Percentiles rank a stretch among this genome's conserved stretches.
Conservation (phyloP, 2,329 filamentous ascomycete genomes). For the Amauroascus niger region DNA sequence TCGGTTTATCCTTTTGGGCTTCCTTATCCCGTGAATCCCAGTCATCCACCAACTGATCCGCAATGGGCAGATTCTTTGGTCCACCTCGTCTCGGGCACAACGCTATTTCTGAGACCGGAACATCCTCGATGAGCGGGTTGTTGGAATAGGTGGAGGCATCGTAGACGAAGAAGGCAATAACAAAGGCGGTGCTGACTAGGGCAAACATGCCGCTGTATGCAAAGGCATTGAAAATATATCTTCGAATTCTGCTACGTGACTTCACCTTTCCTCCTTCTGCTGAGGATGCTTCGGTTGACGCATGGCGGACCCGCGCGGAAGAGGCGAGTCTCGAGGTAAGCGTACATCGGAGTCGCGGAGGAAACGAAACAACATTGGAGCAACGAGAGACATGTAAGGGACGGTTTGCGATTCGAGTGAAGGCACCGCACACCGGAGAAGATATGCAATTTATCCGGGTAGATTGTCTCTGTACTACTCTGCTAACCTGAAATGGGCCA, state of each 20-base stretch:
- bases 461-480: background rate
- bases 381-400: background rate
- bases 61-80: slow-evolving; percentile 89
- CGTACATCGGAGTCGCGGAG: background rate
- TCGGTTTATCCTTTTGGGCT: slow-evolving; percentile 74
- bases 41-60: slow-evolving; percentile 79
- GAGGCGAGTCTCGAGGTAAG: background rate
- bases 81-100: slow-evolving; percentile 73
- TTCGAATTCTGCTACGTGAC: slow-evolving; percentile 19
- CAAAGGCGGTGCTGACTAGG: slow-evolving; percentile 55
- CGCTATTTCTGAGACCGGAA: slow-evolving; percentile 75
- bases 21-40: slow-evolving; percentile 64
- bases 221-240: slow-evolving; percentile 58
- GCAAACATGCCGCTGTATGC: slow-evolving; percentile 67
- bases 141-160: slow-evolving; percentile 86
- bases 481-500: background rate
- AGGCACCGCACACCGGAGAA: background rate
- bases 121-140: slow-evolving; percentile 55
- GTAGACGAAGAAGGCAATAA: slow-evolving; percentile 84
- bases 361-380: background rate
- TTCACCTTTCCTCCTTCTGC: slow-evolving; percentile 27
- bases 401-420: background rate
- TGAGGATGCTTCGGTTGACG: slow-evolving; percentile 15
- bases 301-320: background rate
- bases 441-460: background rate